Conservation (phyloP, 169 alveolate species). For the Plasmodium knowlesi region DNA sequence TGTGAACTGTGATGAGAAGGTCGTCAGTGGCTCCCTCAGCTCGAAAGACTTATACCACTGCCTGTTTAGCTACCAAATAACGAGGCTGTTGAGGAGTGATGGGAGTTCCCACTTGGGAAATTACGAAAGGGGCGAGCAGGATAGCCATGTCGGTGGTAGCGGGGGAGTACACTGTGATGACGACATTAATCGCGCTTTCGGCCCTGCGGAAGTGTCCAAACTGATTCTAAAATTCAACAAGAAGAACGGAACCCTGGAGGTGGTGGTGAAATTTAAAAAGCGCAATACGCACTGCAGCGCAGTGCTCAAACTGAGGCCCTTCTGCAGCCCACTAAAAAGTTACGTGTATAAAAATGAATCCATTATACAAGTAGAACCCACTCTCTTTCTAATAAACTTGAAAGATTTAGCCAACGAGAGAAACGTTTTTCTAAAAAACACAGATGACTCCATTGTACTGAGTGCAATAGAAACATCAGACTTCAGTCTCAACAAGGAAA, state of each 20-base stretch:
- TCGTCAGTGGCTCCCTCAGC: slow-evolving; percentile 34
- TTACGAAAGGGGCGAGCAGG: not conserved
- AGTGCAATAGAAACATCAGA: slow-evolving; percentile 66
- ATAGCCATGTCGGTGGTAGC: not conserved
- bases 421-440: slow-evolving; percentile 48
- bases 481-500: slow-evolving; percentile 39
- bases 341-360: slow-evolving; percentile 58
- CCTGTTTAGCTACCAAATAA: slow-evolving; percentile 45
- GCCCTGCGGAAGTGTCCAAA: slow-evolving; percentile 4
- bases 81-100: slow-evolving; percentile 4
- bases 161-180: not conserved
- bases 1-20: slow-evolving; percentile 1
- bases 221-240: slow-evolving; percentile 34
- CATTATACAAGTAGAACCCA: slow-evolving; percentile 65
- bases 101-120: not conserved
- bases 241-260: slow-evolving; percentile 22
- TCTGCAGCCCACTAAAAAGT: slow-evolving; percentile 23
- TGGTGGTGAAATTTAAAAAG: slow-evolving; percentile 25
- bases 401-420: slow-evolving; percentile 56
- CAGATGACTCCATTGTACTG: slow-evolving; percentile 35
- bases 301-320: slow-evolving; percentile 17
- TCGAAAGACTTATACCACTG: slow-evolving; percentile 65
- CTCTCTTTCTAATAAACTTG: slow-evolving; percentile 50
- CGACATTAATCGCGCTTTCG: not conserved
- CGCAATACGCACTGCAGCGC: slow-evolving; percentile 46